Conservation (phyloP, 352 stramenopile genomes). For the Blastocystis sp. region DNA sequence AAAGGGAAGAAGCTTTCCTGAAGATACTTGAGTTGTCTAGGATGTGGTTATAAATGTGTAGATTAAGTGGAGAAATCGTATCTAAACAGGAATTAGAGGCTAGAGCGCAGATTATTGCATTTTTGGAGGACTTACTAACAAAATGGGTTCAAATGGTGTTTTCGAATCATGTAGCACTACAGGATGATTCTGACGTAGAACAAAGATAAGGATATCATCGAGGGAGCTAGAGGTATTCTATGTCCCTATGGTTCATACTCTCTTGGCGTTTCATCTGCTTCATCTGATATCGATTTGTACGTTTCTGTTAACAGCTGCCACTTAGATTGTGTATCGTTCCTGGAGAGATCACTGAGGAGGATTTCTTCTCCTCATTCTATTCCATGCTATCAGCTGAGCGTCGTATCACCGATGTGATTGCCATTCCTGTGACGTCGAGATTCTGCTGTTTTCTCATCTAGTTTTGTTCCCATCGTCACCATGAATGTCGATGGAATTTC, state of each 20-base stretch:
- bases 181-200: neutral
- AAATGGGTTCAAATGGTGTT: neutral
- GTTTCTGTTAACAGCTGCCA: neutral
- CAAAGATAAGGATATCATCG: neutral
- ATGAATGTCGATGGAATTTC: conserved; percentile 18
- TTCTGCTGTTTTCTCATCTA: neutral
- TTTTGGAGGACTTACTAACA: neutral
- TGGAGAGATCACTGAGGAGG: neutral
- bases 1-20: neutral
- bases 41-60: neutral
- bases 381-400: neutral
- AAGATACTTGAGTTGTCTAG: neutral
- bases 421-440: neutral
- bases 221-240: neutral
- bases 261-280: neutral
- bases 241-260: conserved; percentile 8
- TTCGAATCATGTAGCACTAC: neutral
- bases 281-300: conserved; percentile 53
- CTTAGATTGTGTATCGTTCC: conserved; percentile 38
- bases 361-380: conserved; percentile 41
- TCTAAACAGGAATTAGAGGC: neutral
- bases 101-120: neutral
- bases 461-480: conserved; percentile 40
- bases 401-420: neutral
- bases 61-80: neutral